phyloP scores from a whole-genome alignment of 768 basidiomycete genomes.

The Terana coerulea region DNA sequence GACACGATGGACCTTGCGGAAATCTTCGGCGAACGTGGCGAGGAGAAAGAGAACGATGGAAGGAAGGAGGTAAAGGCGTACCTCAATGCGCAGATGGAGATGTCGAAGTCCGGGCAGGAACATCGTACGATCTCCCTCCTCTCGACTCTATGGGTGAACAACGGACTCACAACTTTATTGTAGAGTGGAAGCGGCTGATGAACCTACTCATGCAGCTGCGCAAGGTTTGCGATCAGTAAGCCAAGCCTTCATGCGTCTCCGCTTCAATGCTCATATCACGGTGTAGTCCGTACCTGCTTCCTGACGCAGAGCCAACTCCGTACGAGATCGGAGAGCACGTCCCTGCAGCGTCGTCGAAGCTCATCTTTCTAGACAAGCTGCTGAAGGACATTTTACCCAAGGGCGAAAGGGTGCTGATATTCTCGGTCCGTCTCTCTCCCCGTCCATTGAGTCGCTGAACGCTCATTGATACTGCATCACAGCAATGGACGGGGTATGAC shows the following conservation, averaged over 20 bases:
- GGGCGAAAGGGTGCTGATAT: slow-evolving; percentile 63
- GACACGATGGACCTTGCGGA: slow-evolving; percentile 44
- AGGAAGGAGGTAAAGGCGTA: slow-evolving; percentile 37
- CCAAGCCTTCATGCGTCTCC: background rate
- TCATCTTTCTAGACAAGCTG: slow-evolving; percentile 56
- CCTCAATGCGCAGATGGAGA: slow-evolving; percentile 36
- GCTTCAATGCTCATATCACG: slow-evolving; percentile 5
- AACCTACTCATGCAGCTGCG: slow-evolving; percentile 71
- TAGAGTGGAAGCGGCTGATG: slow-evolving; percentile 55
- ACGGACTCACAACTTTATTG: no score
- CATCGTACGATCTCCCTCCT: slow-evolving; percentile 22
- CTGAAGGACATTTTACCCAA: slow-evolving; percentile 52
- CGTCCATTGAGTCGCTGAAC: slow-evolving; percentile 6
- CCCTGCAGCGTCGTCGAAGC: slow-evolving; percentile 52
- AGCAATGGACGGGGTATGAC: slow-evolving; percentile 56
- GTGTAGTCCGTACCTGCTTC: slow-evolving; percentile 49
- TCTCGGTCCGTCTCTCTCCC: slow-evolving; percentile 42
- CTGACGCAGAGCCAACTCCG: slow-evolving; percentile 45
- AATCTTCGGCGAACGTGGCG: slow-evolving; percentile 35
- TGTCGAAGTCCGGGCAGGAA: slow-evolving; percentile 24
- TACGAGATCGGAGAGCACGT: slow-evolving; percentile 52
- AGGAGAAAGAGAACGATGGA: slow-evolving; percentile 32
- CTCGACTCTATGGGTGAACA: background rate
- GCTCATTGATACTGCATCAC: background rate
- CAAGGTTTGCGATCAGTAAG: slow-evolving; percentile 67